These are phyloP conservation scores for Aspergillus baeticus DNA, from an alignment of 495 filamentous ascomycete genomes.

Conservation along the genomic window DNA sequence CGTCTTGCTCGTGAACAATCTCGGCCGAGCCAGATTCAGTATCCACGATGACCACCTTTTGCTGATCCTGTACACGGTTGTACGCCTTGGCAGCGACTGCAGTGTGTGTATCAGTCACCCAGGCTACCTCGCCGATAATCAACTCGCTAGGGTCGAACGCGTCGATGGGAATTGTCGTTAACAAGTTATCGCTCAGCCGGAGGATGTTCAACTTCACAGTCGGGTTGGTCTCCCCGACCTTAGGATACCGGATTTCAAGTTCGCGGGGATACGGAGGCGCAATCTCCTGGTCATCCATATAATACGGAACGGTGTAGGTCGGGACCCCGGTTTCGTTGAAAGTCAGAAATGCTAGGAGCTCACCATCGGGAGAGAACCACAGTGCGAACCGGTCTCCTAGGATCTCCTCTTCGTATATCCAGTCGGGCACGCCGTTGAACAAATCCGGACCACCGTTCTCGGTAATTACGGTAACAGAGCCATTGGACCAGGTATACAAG, in stretches of 20 bases:
- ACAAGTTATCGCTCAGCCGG: slow-evolving; percentile 4
- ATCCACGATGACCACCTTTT: slow-evolving; percentile 19
- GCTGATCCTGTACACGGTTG: slow-evolving; percentile 20
- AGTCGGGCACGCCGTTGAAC: slow-evolving; percentile 23
- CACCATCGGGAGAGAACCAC: slow-evolving; percentile 21
- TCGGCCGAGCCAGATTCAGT: neutral
- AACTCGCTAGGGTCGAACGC: slow-evolving; percentile 16
- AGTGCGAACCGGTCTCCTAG: slow-evolving; percentile 16
- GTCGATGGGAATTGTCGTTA: slow-evolving; percentile 9
- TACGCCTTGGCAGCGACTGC: slow-evolving; percentile 16
- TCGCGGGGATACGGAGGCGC: slow-evolving; percentile 21
- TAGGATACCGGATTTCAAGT: slow-evolving; percentile 19
- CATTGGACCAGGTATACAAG: slow-evolving; percentile 17
- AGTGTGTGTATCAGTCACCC: slow-evolving; percentile 20
- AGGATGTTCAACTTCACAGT: slow-evolving; percentile 18
- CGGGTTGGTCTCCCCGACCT: slow-evolving; percentile 21
- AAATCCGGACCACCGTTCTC: slow-evolving; percentile 17
- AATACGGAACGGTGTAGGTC: slow-evolving; percentile 20
- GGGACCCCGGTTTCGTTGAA: slow-evolving; percentile 23
- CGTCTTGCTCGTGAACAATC: slow-evolving; percentile 17
- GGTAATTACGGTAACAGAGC: slow-evolving; percentile 15
- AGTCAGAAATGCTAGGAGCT: slow-evolving; percentile 18
- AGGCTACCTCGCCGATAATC: slow-evolving; percentile 21
- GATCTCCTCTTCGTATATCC: slow-evolving; percentile 24
- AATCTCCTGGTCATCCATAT: slow-evolving; percentile 20